A percentile compares a stretch with the other conserved stretches of the same genome.
Conservation (phyloP, 495 filamentous ascomycete species). For the Aspergillus saccharolyticus region DNA sequence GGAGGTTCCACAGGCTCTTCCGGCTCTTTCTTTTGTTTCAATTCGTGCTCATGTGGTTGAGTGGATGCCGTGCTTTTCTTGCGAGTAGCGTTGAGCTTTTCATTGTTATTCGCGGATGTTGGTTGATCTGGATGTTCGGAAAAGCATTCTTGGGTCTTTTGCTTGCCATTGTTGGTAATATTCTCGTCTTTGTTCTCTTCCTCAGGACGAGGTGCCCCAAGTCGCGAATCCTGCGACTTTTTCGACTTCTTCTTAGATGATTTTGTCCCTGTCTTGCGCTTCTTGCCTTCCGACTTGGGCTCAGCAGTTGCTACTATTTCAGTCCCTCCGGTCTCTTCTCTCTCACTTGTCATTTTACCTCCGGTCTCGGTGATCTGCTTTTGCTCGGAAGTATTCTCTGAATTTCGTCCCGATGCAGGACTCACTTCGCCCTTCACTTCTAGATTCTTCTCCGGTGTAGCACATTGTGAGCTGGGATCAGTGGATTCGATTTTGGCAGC, state of each 20-base stretch:
- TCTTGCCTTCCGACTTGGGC: background rate
- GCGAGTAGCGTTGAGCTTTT: background rate
- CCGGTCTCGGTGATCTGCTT: background rate
- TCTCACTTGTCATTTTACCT: background rate
- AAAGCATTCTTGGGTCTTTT: background rate
- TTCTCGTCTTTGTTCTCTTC: background rate
- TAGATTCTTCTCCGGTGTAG: background rate
- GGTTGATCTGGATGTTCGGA: background rate
- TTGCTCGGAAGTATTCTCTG: background rate
- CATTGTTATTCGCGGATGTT: background rate
- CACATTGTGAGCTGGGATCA: background rate
- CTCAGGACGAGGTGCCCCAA: background rate
- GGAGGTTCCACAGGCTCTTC: background rate
- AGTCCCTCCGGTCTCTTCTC: background rate
- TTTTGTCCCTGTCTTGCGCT: background rate
- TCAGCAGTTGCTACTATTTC: background rate
- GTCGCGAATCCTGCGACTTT: background rate
- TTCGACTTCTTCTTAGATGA: background rate
- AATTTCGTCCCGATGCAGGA: background rate
- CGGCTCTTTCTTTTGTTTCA: slow-evolving; percentile 16
- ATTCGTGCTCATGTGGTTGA: slow-evolving; percentile 1
- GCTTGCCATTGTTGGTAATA: background rate
- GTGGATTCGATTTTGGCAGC: background rate
- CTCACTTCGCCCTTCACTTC: background rate
- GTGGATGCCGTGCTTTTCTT: background rate